Evolutionary conservation across 805 yeast genomes (phyloP), one percentile per base, ranked within the genome.

Genomic region (Saturnispora kantuleensis): DNA sequence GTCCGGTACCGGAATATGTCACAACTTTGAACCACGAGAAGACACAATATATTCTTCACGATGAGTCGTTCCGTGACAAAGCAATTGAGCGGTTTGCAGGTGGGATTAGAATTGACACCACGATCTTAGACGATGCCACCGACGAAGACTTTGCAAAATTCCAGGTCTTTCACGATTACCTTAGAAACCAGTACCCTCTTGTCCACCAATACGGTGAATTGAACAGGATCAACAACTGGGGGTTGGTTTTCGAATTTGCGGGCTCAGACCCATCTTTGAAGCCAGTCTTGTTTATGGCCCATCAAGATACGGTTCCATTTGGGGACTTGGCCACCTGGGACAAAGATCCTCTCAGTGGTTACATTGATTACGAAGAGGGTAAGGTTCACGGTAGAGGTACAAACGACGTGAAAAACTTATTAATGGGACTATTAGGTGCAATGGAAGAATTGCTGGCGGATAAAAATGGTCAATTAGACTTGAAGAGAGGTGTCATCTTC

Each of bases 251-350:
- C 57, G 78, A 84, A 13, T 75, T 84, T 74, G 56, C 69, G 47
- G 93, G 94, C 5, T 58, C 73, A 5, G 55, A 73, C 41, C 35
- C 56, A 16, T 42, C 57, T 6, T 63, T 79, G 48, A 79, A 81
- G 57, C 94, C 94, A 7, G 51, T 79, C 30, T 54, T 84, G 59
- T 67, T 84, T 42, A 76, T 81, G 57, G 89, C 90, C 1, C 95
- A 84, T 58, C 83, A 77, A 59, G 94, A 84, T 55, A 85, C 80
- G 5, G 95, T 84, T 15, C 94, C 95, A 0, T 80, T 82, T 9
- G 74, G 71, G 18, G 83, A 78, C 52, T 58, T 61, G 11, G 71
- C 69, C 17, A 57, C 73, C 42, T 84, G 94, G 94, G 62, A 66
- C 0, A 65, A 75, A 54, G 80, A 79, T 8, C 94, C 95, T 2